Evolutionary conservation across 2,329 filamentous ascomycete genomes (phyloP), one percentile per base, ranked within the genome.

Genomic region (Paracoccidioides brasiliensis): DNA sequence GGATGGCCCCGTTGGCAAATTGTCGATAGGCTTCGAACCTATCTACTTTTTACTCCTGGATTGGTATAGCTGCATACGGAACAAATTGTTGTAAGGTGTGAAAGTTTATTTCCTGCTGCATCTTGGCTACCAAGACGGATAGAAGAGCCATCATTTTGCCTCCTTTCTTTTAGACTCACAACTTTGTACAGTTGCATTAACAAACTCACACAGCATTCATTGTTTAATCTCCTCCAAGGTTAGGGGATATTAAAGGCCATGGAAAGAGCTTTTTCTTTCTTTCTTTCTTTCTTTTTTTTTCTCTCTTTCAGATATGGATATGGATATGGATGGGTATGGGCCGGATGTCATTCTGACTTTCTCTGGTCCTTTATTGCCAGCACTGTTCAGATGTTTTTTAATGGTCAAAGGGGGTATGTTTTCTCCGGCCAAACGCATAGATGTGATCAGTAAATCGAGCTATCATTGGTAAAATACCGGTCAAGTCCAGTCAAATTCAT

Each of bases 251-350:
- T 14, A 30, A 12, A 4, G 15, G 28, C 22, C 38, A 12, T 5
- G 15, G 35, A 32, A 51, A 41, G 33, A 51, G 28, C 22, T 22
- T 22, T 22, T 22, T 22, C 46, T 52, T 52, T 28, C 32, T 50
- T 52, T 43, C 45, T 52, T 53, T 38, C 28, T 60, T 56, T 14
- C 46, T 52, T 42, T 44, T 55, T 28, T 50, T 32, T 53, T 38
- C 51, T 59, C 54, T 41, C 57, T 60, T 61, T 62, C 62, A 28
- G 44, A 5, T 46, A 33, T 28, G 28, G 12, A 12, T 32, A n/a
- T 46, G 28, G 43, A 30, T 46, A 32, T 33, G 44, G 44, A 32
- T n/a, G 5, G 22, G 28, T 14, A 22, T 22, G 22, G 22, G 22
- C 1, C 22, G 12, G 3, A 45, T 32, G 10, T 32, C 32, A 30